Evolutionary conservation across 495 filamentous ascomycete genomes (phyloP).

Genomic region (Pyrenula aspistea): DNA sequence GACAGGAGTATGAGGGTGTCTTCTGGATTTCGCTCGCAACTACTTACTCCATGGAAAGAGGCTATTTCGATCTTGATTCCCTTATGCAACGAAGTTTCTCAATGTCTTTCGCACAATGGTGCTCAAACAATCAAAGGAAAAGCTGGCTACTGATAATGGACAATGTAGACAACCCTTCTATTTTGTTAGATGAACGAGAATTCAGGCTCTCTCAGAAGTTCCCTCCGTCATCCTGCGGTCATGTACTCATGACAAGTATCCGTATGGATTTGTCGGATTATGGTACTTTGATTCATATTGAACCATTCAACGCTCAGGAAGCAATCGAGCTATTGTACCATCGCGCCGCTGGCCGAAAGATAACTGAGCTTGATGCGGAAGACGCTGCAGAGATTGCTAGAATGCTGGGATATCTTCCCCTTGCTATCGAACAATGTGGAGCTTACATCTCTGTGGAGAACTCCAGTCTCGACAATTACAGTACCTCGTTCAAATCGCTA

Average conservation of each 20-base stretch:
- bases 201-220: constrained; percentile 15
- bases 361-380: not conserved
- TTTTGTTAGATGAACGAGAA: too few relatives aligned
- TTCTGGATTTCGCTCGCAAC: not conserved
- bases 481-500: constrained; percentile 9
- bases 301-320: not conserved
- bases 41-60: not conserved
- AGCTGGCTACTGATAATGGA: constrained; percentile 40
- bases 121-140: too few relatives aligned
- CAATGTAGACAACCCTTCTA: constrained; percentile 31
- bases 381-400: constrained; percentile 4
- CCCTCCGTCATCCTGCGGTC: constrained; percentile 8
- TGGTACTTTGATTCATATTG: constrained; percentile 1
- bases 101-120: too few relatives aligned
- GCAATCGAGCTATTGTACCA: constrained; percentile 1
- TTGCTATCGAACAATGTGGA: constrained; percentile 20
- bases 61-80: too few relatives aligned
- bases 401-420: constrained; percentile 13
- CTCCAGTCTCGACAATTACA: constrained; percentile 7
- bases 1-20: not conserved
- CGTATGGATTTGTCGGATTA: constrained; percentile 7
- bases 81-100: too few relatives aligned
- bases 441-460: constrained; percentile 20
- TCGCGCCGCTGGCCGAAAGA: not conserved
- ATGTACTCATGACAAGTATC: constrained; percentile 16